These are phyloP conservation scores for Komagataella pseudopastoris DNA, from an alignment of 805 yeast genomes.

Conservation along the genomic window DNA sequence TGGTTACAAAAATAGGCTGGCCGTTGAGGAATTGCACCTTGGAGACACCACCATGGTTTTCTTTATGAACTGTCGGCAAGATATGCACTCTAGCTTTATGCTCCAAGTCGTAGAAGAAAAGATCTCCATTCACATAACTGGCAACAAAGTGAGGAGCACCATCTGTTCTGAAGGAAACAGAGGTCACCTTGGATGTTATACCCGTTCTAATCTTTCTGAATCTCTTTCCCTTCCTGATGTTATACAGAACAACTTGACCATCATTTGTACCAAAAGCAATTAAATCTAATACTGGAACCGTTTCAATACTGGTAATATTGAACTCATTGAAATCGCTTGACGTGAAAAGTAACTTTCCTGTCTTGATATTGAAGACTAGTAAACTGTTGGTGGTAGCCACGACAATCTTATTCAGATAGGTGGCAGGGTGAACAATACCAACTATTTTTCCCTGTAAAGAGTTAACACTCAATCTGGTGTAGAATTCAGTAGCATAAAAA, in stretches of 20 bases:
- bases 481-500: slow-evolving; percentile 41
- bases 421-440: slow-evolving; percentile 69
- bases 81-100: slow-evolving; percentile 63
- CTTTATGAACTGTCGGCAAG: slow-evolving; percentile 60
- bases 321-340: slow-evolving; percentile 30
- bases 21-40: slow-evolving; percentile 71
- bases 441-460: slow-evolving; percentile 61
- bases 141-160: slow-evolving; percentile 74
- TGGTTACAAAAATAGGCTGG: slow-evolving; percentile 79
- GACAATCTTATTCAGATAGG: slow-evolving; percentile 80
- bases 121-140: slow-evolving; percentile 68
- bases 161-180: slow-evolving; percentile 85
- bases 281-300: slow-evolving; percentile 80
- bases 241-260: slow-evolving; percentile 55
- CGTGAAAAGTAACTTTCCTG: slow-evolving; percentile 53
- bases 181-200: slow-evolving; percentile 26
- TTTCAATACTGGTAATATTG: slow-evolving; percentile 59
- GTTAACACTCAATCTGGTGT: slow-evolving; percentile 48
- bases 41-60: slow-evolving; percentile 64
- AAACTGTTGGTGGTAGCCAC: slow-evolving; percentile 62
- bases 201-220: slow-evolving; percentile 38
- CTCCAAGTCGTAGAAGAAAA: slow-evolving; percentile 74
- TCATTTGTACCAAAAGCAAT: slow-evolving; percentile 62
- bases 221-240: slow-evolving; percentile 50
- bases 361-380: slow-evolving; percentile 57